Evolutionary conservation across 345 rosid genomes (phyloP).

Genomic region (Iberis pinnata): DNA sequence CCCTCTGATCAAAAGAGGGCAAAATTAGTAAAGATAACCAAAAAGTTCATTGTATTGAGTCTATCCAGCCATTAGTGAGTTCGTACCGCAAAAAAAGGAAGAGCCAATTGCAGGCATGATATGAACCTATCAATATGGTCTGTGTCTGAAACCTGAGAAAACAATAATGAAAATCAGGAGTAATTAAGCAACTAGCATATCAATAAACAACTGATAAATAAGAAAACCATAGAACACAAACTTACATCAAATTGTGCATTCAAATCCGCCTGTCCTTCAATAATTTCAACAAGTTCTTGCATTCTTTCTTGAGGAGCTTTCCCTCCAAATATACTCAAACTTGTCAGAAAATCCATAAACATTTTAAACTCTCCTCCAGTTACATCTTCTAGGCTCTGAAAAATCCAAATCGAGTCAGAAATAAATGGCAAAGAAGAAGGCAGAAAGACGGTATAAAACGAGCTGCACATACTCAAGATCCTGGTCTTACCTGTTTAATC

Average conservation of each 20-base stretch:
- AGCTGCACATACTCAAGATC: too few relatives aligned
- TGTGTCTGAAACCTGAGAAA: constrained; percentile 71
- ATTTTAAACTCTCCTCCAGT: constrained; percentile 95
- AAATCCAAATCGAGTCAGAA: constrained; percentile 5
- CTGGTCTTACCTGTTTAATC: constrained; percentile 60
- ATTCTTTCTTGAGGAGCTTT: constrained; percentile 90
- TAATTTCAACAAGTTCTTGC: constrained; percentile 82
- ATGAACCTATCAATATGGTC: constrained; percentile 95
- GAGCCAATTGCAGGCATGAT: constrained; percentile 86
- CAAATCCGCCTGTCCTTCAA: constrained; percentile 96
- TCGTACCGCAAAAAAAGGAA: constrained; percentile 88
- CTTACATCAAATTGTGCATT: constrained; percentile 85
- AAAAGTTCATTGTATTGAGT: background rate
- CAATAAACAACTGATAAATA: too few relatives aligned
- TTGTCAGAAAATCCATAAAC: constrained; percentile 95
- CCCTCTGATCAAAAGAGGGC: constrained; percentile 49
- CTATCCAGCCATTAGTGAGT: constrained; percentile 12
- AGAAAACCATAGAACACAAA: constrained; percentile 10
- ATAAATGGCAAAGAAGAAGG: constrained; percentile 2
- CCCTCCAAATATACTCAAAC: constrained; percentile 84
- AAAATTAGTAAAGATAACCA: constrained; percentile 14
- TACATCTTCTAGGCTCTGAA: constrained; percentile 89
- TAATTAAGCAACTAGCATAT: background rate
- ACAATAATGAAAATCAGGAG: constrained; percentile 6
- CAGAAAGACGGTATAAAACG: constrained; percentile 4